These are phyloP conservation scores for Persicaria maculosa DNA, from an alignment of 148 eudicot species.

Conservation along the genomic window DNA sequence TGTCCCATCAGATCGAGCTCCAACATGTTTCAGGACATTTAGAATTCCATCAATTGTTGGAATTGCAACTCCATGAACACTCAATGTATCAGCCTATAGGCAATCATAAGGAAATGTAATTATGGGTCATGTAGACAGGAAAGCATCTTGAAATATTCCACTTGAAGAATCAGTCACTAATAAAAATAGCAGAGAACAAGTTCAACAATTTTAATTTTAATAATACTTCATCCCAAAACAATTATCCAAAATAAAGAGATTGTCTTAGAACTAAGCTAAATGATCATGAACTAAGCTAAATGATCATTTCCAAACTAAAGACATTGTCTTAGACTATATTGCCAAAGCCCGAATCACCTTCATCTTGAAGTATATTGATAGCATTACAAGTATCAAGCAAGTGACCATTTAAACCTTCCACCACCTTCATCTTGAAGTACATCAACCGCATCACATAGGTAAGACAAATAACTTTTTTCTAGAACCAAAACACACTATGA, in stretches of 20 bases:
- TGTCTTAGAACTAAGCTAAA: no score
- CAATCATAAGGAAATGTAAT: constrained; percentile 5
- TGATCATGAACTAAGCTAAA: no score
- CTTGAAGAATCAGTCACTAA: not conserved
- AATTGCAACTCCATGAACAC: constrained; percentile 91
- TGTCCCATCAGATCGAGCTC: constrained; percentile 43
- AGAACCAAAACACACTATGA: no score
- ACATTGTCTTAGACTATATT: no score
- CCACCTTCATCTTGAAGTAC: not conserved
- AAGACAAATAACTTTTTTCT: not conserved
- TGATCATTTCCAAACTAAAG: no score
- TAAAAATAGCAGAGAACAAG: not conserved
- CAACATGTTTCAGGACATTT: constrained; percentile 73
- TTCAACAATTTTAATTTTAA: not conserved
- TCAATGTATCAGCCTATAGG: constrained; percentile 62
- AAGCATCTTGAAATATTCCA: not conserved
- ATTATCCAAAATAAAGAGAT: not conserved
- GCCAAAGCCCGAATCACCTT: not conserved
- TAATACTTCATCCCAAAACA: not conserved
- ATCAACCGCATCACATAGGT: not conserved
- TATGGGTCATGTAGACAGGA: not conserved
- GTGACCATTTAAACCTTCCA: no score
- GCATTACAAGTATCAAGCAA: no score
- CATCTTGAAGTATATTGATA: not conserved
- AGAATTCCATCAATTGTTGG: constrained; percentile 79